Conservation (phyloP, 2,329 filamentous ascomycete genomes). For the Xylaria sp. region DNA sequence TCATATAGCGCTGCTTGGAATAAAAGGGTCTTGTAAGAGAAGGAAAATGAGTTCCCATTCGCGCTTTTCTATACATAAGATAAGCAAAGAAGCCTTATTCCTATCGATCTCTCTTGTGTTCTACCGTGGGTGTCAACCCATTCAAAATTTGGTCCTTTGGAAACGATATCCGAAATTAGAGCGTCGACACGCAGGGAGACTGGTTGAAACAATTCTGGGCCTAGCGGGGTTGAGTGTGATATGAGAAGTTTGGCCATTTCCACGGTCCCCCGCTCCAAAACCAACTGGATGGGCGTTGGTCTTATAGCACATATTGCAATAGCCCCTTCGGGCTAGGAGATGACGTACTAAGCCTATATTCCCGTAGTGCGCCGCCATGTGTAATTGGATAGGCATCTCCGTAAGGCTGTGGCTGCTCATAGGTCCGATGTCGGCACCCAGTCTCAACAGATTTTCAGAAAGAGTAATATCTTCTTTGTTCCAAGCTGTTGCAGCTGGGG, state of each 20-base stretch:
- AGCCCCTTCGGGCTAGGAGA: neutral
- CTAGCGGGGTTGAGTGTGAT: neutral
- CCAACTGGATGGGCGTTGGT: conserved; percentile 5
- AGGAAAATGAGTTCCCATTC: conserved; percentile 12
- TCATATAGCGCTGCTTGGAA: neutral
- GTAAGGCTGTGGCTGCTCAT: neutral
- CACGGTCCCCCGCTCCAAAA: neutral
- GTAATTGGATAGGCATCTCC: neutral
- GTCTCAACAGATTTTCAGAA: neutral
- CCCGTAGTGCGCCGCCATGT: conserved; percentile 19
- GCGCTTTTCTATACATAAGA: neutral
- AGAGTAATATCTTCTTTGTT: conserved; percentile 12
- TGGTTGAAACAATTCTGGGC: neutral
- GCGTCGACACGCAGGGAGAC: neutral
- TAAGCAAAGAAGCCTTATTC: neutral
- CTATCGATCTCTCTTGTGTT: conserved; percentile 6
- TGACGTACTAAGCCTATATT: conserved; percentile 6
- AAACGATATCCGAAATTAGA: neutral
- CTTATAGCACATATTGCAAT: conserved; percentile 12
- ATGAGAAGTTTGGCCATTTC: neutral
- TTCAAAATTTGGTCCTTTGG: neutral
- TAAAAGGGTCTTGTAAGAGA: conserved; percentile 14
- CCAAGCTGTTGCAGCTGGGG: conserved; percentile 25
- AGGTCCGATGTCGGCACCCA: neutral
- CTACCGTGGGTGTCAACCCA: neutral